Evolutionary conservation across 805 yeast genomes (phyloP).

Genomic region (Starmera dryadoides): DNA sequence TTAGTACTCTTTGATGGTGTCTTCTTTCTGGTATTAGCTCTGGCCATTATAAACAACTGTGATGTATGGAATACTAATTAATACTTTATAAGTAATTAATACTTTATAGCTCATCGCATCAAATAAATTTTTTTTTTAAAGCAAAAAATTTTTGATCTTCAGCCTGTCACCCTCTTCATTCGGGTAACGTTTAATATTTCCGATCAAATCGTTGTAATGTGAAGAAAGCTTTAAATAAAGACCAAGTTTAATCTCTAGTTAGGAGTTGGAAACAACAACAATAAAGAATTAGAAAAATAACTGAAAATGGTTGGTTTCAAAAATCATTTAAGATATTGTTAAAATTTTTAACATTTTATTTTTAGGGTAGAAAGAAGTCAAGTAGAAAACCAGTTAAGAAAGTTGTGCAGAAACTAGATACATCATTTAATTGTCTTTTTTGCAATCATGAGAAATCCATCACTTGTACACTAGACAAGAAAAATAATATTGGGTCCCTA

Average conservation of each 20-base stretch:
- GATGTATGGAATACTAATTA: no score
- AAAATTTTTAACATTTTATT: background rate
- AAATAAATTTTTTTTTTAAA: constrained; percentile 7
- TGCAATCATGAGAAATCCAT: constrained; percentile 95
- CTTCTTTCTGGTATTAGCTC: background rate
- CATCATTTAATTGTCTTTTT: constrained; percentile 83
- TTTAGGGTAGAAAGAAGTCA: constrained; percentile 77
- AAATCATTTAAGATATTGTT: no score
- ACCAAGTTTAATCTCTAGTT: no score
- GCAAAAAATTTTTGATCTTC: no score
- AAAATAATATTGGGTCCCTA: constrained; percentile 73
- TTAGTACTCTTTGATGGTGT: background rate
- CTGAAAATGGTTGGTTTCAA: no score
- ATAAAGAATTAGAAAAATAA: no score
- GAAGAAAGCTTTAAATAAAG: no score
- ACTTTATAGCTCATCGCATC: constrained; percentile 10
- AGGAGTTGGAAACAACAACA: no score
- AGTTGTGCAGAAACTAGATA: constrained; percentile 71
- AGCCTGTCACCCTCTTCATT: no score
- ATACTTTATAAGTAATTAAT: no score
- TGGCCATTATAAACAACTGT: background rate
- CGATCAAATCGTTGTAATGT: no score
- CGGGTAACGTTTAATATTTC: no score
- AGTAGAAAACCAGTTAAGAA: constrained; percentile 75
- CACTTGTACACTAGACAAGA: constrained; percentile 81